A percentile compares a stretch with the other conserved stretches of the same genome.
Conservation (phyloP, 805 yeast species). For the Suhomyces kilbournensis region DNA sequence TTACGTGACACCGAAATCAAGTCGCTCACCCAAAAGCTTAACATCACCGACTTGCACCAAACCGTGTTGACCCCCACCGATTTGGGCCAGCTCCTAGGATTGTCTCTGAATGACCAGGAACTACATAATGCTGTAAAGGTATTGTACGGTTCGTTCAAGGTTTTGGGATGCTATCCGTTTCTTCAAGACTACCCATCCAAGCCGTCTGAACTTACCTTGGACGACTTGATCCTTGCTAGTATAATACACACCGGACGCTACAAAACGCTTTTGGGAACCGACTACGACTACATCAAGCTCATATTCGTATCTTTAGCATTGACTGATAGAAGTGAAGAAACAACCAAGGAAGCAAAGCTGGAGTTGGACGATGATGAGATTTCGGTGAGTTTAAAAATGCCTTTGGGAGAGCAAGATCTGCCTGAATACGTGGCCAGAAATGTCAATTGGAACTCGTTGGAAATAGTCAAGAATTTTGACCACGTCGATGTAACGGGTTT, state of each 20-base stretch:
- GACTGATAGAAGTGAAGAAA: background rate
- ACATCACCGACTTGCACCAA: slow-evolving; percentile 11
- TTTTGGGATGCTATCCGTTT: slow-evolving; percentile 51
- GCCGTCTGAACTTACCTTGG: slow-evolving; percentile 37
- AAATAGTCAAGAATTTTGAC: slow-evolving; percentile 43
- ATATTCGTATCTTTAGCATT: slow-evolving; percentile 45
- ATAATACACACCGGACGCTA: slow-evolving; percentile 45
- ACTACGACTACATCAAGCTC: slow-evolving; percentile 42
- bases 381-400: background rate
- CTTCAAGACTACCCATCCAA: slow-evolving; percentile 31
- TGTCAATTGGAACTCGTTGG: slow-evolving; percentile 31
- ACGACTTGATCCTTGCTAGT: slow-evolving; percentile 22
- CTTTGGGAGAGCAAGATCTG: slow-evolving; percentile 8
- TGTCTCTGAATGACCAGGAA: background rate
- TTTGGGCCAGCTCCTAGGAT: slow-evolving; percentile 18
- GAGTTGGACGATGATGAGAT: background rate
- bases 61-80: slow-evolving; percentile 17
- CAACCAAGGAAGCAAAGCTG: background rate
- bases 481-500: slow-evolving; percentile 37
- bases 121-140: background rate
- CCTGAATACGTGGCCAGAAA: slow-evolving; percentile 10
- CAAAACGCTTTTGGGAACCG: slow-evolving; percentile 28
- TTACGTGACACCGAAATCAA: slow-evolving; percentile 20
- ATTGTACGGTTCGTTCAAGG: slow-evolving; percentile 39
- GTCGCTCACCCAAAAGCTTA: slow-evolving; percentile 14